Base-by-base conservation (phyloP, 192 early-diverging fungal genomes). In the Gonapodya prolifera region DNA sequence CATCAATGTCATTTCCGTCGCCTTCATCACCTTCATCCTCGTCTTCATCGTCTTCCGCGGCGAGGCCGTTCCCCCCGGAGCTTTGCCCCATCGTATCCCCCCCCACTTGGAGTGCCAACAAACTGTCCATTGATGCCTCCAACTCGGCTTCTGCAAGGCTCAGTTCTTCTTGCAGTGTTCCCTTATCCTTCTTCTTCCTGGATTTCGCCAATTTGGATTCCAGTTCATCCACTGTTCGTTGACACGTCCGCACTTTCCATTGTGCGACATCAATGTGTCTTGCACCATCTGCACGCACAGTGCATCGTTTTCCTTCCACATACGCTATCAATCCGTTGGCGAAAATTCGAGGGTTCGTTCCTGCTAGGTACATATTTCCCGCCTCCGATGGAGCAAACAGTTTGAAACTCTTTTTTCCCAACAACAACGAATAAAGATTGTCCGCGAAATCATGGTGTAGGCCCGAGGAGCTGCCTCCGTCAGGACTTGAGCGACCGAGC, bases 361-460 rank as follows among this genome's bases (percentile, higher is more conserved):
- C 81, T 36, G 75, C 1, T 18, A 78, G 1, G 34, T 82, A 81
- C 75, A 87, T 70, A 2, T 70, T 28, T 2, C 76, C 35, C 0
- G 84, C 79, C 78, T 87, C 86, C 34, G 35, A 31, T 17, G 86
- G 86, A 18, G 82, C 76, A 71, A 86, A 87, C 1, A 87, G 17
- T 1, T 77, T 82, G 75, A 87, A 87, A 30, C 34, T 23, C 36
- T 87, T 87, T 2, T 33, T 34, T 0, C 86, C 86, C 33, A 61
- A 32, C 13, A 80, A 30, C 17, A 87, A 81, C 1, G 81, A 33
- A 77, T 87, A 87, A 30, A 87, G 70, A 77, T 87, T 87, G 79
- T 87, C 86, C 36, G 79, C 79, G 70, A 79, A 86, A 35, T 87
- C 86, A 75, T 87, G 84, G 74, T 87, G 86, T 35, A 87, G 77